Evolutionary conservation across 2,329 filamentous ascomycete species (phyloP), one percentile per base, ranked within the genome.

Genomic region (Dothiorella sarmentorum): DNA sequence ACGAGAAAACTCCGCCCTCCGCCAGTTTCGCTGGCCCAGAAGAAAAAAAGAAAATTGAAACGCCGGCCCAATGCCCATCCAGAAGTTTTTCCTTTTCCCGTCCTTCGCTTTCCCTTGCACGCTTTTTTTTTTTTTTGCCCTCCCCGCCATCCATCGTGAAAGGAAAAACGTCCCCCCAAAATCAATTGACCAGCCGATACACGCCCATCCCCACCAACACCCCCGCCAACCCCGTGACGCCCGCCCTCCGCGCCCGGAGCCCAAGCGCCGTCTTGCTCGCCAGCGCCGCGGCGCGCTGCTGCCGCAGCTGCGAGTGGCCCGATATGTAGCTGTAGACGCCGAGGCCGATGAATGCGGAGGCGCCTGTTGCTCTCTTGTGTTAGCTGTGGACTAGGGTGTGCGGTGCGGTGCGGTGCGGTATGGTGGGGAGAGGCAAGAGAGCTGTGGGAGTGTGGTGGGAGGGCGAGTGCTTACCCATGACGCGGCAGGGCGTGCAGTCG

Each of bases 401-500:
- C 38, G 37, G 13, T 13, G 7, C 13, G 18, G 37, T 20, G n/a
- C 22, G n/a, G 43, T 18, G 1, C 7, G 1, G 43, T n/a, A 6
- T 29, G 15, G 10, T 2, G 20, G 47, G 27, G 9, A 17, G 20
- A 3, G 24, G 33, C n/a, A 20, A 4, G n/a, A 10, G 9, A n/a
- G 18, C n/a, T n/a, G 20, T 31, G 31, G 56, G 9, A 10, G 6
- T 11, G 6, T 4, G 18, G 38, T 15, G 4, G 18, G 1, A 20
- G 24, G 7, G 20, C 2, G n/a, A 11, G 3, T 11, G 55, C 64
- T 26, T 75, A 90, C 89, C 89, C 56, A 90, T 79, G 27, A 91
- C 72, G 67, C 83, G 83, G 76, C 89, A 94, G 31, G 86, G 78
- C 38, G 85, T 76, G 71, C 89, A 93, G 73, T 93, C 82, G 63